Percentiles rank a stretch among this genome's conserved stretches.
phyloP scores from a whole-genome alignment of 352 stramenopile genomes.

The Poterioochromonas sp. region DNA sequence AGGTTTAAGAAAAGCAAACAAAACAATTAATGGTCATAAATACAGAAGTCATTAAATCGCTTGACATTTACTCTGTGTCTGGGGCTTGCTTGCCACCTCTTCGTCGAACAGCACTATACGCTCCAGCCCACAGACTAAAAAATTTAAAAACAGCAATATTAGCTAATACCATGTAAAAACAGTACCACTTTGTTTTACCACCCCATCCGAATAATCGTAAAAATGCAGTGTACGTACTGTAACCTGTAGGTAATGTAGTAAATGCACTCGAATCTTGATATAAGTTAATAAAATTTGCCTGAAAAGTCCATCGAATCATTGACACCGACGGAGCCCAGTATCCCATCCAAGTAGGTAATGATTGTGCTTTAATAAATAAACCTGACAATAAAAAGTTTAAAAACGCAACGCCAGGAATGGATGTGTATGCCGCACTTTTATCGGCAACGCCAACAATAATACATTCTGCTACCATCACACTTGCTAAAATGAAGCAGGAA shows the following conservation, averaged over 20 bases:
- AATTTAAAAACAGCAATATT: background rate
- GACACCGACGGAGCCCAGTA: background rate
- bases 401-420: background rate
- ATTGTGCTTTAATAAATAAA: background rate
- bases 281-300: background rate
- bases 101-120: background rate
- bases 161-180: background rate
- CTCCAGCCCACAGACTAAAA: background rate
- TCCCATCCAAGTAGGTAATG: background rate
- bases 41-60: too few species aligned
- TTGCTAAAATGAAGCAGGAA: background rate
- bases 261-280: background rate
- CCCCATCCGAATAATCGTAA: slow-evolving; percentile 14
- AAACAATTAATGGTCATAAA: too few species aligned
- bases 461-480: background rate
- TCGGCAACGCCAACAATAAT: background rate
- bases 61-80: too few species aligned
- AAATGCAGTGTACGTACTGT: background rate
- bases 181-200: slow-evolving; percentile 28
- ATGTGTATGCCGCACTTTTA: background rate
- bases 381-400: background rate
- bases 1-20: too few species aligned
- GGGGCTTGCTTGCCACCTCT: too few species aligned
- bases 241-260: background rate
- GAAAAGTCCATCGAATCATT: slow-evolving; percentile 11